Evolutionary conservation across 2,329 filamentous ascomycete genomes (phyloP).

Genomic region (Botrytis deweyae): DNA sequence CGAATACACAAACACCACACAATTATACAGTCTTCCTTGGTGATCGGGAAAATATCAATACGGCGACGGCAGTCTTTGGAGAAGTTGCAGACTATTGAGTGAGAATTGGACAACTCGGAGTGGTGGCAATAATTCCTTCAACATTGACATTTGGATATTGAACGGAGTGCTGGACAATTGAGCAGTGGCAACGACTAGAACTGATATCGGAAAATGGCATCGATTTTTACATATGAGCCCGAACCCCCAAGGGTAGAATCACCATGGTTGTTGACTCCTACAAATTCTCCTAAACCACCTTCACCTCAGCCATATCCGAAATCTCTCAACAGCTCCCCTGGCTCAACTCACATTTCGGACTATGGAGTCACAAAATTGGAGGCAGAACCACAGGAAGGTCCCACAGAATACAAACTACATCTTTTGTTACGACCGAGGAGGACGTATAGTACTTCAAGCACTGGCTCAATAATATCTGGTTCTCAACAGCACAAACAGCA

Average conservation of each 20-base stretch:
- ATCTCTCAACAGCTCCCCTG: slow-evolving; percentile 25
- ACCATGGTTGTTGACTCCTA: slow-evolving; percentile 74
- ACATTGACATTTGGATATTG: neutral
- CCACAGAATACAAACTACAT: slow-evolving; percentile 96
- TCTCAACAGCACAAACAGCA: slow-evolving; percentile 35
- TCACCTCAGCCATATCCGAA: slow-evolving; percentile 31
- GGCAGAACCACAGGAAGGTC: slow-evolving; percentile 89
- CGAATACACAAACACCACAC: slow-evolving; percentile 50
- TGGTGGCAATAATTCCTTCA: neutral
- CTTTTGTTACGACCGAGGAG: slow-evolving; percentile 77
- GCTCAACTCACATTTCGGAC: slow-evolving; percentile 52
- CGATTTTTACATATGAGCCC: slow-evolving; percentile 92
- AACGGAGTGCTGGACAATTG: neutral
- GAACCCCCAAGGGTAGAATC: slow-evolving; percentile 86
- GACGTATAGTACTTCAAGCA: slow-evolving; percentile 70
- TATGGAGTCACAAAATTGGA: slow-evolving; percentile 74
- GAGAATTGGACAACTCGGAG: neutral
- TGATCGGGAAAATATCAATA: slow-evolving; percentile 26
- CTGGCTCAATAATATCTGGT: slow-evolving; percentile 49
- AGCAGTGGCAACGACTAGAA: neutral
- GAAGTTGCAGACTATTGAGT: neutral
- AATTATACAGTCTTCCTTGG: slow-evolving; percentile 48
- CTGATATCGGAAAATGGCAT: slow-evolving; percentile 63
- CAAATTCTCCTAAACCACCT: slow-evolving; percentile 39
- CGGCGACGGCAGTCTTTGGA: slow-evolving; percentile 26